Base-by-base conservation (phyloP, 2,329 filamentous ascomycete species). In the Xylariaceae sp. region DNA sequence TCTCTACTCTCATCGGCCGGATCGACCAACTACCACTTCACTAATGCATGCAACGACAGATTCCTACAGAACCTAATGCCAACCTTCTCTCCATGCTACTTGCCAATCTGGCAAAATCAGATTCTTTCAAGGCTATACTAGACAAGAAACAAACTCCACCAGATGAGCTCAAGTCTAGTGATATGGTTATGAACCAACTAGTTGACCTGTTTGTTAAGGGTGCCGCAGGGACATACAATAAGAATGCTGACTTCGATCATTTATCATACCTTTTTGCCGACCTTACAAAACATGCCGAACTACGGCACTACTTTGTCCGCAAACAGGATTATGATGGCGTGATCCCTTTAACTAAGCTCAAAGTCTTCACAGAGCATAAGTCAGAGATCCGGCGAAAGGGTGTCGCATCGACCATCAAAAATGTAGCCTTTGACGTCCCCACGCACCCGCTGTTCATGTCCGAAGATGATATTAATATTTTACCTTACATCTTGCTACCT, bases 141-240 rank as follows among this genome's bases (percentile, higher is more conserved):
- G 77, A 79, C 4, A 77, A 88, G 50, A 88, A 87, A 66, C 87
- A 91, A 58, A 75, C 81, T 6, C 72, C 87, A 0, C 88, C 91
- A 2, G 82, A 85, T 50, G 78, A 80, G n/a, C 81, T 96, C 6
- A 85, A 84, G 5, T 88, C 84, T 1, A 89, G 91, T 33, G 81
- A 86, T 29, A 79, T 84, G 53, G 86, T 91, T 4, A 83, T 97
- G 64, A 92, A 97, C 71, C 94, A 97, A 73, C 78, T 99, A 24
- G 85, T 99, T 71, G 94, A 97, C 71, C 87, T 95, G 64, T 99
- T 99, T 69, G 94, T 97, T 69, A 95, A 94, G 75, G 93, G 93
- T 16, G 86, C 90, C 18, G 86, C 89, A 57, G 89, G 88, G 20
- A 79, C 81, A 8, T 92, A 94, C 73, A 97, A 97, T 78, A 87